phyloP scores from a whole-genome alignment of 176 grass and related monocot species.

The Hordeum marinum region DNA sequence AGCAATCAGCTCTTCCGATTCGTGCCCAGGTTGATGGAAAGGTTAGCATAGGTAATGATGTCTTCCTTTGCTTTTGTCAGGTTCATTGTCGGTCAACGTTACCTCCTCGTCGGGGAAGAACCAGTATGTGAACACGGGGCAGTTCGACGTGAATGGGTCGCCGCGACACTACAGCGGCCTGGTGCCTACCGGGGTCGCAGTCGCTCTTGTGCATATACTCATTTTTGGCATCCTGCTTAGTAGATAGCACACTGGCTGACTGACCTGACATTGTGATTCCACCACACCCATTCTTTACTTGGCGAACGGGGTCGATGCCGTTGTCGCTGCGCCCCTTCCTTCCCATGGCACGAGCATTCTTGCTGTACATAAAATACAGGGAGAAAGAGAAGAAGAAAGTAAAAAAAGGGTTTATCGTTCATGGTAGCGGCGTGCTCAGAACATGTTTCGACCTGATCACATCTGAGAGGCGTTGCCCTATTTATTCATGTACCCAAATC shows the following conservation, averaged over 20 bases:
- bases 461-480: neutral
- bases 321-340: neutral
- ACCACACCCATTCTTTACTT: conserved; percentile 59
- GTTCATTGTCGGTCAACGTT: conserved; percentile 76
- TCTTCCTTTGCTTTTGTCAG: conserved; percentile 23
- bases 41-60: neutral
- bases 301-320: conserved; percentile 13
- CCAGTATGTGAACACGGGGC: conserved; percentile 61
- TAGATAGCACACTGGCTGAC: conserved; percentile 40
- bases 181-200: conserved; percentile 14
- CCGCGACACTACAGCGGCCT: conserved; percentile 4
- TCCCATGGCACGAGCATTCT: conserved; percentile 42
- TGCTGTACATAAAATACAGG: conserved; percentile 47
- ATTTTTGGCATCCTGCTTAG: conserved; percentile 35
- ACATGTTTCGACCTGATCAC: neutral
- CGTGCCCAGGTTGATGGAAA: neutral
- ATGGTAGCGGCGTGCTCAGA: neutral
- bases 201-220: conserved; percentile 40
- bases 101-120: conserved; percentile 78
- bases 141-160: conserved; percentile 52
- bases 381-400: neutral
- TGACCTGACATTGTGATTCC: conserved; percentile 42
- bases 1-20: neutral
- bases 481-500: neutral
- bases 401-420: neutral